phyloP scores from a whole-genome alignment of 176 grass and related monocot genomes.

The Triticum dicoccoides region DNA sequence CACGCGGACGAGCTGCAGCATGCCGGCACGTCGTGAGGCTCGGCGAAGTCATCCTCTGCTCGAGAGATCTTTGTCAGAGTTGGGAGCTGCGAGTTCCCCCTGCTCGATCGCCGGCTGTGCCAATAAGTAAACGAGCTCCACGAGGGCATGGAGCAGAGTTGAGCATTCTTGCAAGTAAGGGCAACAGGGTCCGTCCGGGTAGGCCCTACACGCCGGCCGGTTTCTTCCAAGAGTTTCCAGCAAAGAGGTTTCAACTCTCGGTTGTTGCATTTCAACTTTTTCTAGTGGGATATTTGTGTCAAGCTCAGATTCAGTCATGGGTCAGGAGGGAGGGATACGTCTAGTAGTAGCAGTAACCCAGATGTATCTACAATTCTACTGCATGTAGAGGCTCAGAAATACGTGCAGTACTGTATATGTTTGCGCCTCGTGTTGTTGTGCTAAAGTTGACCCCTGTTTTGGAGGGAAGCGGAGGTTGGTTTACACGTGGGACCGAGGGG shows the following conservation, averaged over 20 bases:
- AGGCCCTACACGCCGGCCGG: conserved; percentile 7
- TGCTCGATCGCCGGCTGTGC: background rate
- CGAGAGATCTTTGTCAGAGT: background rate
- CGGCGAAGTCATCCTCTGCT: background rate
- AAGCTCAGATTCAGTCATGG: background rate
- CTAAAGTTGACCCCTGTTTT: conserved; percentile 8
- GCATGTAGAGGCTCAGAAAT: background rate
- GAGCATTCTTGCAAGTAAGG: conserved; percentile 42
- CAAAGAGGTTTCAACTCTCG: background rate
- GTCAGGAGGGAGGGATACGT: background rate
- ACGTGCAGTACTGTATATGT: too few species aligned
- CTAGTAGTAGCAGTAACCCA: background rate
- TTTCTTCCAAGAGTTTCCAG: conserved; percentile 19
- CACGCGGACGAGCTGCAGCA: conserved; percentile 5
- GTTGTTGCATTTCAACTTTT: background rate
- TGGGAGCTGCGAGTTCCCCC: background rate
- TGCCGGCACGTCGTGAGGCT: conserved; percentile 9
- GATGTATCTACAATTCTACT: background rate
- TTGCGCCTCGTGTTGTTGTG: background rate
- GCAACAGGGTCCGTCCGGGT: background rate
- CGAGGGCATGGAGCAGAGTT: conserved; percentile 10
- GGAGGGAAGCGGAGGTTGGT: background rate
- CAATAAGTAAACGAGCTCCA: conserved; percentile 33
- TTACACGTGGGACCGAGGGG: background rate
- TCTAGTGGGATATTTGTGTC: too few species aligned